Base-by-base conservation (phyloP, 129 eudicot genomes). In the Gnaphalium uliginosum region DNA sequence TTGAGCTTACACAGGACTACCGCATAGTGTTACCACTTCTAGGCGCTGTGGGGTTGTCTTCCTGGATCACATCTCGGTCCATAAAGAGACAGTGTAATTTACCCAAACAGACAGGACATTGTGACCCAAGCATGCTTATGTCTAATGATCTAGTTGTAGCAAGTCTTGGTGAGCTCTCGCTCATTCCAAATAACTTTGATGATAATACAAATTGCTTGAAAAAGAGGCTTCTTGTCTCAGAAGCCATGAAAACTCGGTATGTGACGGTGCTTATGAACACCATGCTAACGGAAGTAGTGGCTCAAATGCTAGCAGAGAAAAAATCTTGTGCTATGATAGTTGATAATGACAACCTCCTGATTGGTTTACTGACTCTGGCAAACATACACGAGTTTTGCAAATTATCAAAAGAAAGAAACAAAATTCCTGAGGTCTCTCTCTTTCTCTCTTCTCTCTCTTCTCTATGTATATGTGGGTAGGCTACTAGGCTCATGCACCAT, bases 1-100 rank as follows among this genome's bases (percentile, higher is more conserved):
- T 93, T 68, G 98, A 93, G 76, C 88, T 93, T 63, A 93, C 98
- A 35, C 96, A 90, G 78, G 98, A 93, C 79, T 93, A 93, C 80
- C 88, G 98, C 57, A 93, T 93, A 69, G 96, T 93, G 81, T 81
- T 93, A 8, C 98, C 98, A 41, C 96, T 93, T 79, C 74, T 93
- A 24, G 98, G 89, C 24, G 98, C 98, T 60, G 98, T 93, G 59
- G 98, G 98, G 19, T 62, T 88, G 68, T 88, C 96, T 35, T 89
- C 98, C 48, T 93, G 95, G 98, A 86, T 93, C 63, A 88, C 96
- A 71, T 90, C 98, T 23, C 79, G 86, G 69, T 81, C 83, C 71
- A 71, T 77, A 56, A 85, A 78, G 60, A 85, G 79, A 83, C 73
- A 68, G 41, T 79, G 53, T 41, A 68, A 75, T 53, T 37, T 75